Evolutionary conservation across 2,329 filamentous ascomycete species (phyloP).

Genomic region (Diaporthe velutina): DNA sequence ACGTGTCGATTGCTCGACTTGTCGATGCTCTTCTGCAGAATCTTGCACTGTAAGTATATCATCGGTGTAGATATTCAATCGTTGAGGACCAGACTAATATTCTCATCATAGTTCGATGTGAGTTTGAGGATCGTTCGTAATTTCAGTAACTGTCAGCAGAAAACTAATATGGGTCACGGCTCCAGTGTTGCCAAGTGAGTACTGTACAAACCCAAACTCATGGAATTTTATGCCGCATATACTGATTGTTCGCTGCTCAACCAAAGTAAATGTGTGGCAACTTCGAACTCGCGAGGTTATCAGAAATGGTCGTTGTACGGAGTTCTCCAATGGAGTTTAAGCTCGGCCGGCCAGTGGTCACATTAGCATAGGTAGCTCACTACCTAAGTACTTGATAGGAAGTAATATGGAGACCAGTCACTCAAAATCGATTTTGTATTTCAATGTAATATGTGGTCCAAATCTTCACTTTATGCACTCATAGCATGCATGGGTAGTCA

Average conservation of each 20-base stretch:
- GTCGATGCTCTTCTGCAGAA: constrained; percentile 39
- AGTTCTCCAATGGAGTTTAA: constrained; percentile 18
- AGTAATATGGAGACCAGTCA: too few species aligned
- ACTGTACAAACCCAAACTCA: not conserved
- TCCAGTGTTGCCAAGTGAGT: constrained; percentile 2
- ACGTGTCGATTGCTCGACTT: constrained; percentile 36
- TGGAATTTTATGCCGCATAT: not conserved
- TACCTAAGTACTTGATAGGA: too few species aligned
- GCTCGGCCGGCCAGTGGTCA: not conserved
- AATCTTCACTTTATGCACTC: too few species aligned
- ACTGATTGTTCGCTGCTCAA: not conserved
- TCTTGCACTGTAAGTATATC: constrained; percentile 31
- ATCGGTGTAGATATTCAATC: not conserved
- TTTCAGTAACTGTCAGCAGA: not conserved
- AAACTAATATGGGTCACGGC: not conserved
- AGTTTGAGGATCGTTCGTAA: not conserved
- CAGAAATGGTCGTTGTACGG: not conserved
- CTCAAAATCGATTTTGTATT: too few species aligned
- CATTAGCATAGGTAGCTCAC: not conserved
- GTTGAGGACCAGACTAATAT: not conserved
- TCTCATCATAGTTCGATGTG: not conserved
- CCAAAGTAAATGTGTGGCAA: not conserved
- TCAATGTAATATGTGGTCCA: too few species aligned
- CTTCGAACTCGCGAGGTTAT: not conserved
- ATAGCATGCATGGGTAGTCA: too few species aligned